phyloP scores from a whole-genome alignment of 345 rosid genomes.

The Syzygium aqueum region DNA sequence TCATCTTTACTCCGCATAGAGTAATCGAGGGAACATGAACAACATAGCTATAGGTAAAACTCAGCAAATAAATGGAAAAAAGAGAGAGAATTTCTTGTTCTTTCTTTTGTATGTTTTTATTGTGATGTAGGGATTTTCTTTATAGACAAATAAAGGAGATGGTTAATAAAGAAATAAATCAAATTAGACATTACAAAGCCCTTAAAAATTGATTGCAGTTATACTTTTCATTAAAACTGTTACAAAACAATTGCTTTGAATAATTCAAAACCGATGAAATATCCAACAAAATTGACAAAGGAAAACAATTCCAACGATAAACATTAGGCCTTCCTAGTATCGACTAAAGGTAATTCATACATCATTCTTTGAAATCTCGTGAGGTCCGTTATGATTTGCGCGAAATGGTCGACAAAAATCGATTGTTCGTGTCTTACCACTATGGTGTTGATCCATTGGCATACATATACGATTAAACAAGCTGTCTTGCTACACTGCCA shows the following conservation, averaged over 20 bases:
- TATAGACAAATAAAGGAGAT: background rate
- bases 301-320: background rate
- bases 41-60: background rate
- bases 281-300: background rate
- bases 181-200: background rate
- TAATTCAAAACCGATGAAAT: background rate
- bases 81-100: background rate
- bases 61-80: background rate
- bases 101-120: background rate
- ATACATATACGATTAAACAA: background rate
- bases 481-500: background rate
- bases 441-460: background rate
- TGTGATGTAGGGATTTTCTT: background rate
- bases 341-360: background rate
- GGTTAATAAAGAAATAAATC: background rate
- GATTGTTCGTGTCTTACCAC: background rate
- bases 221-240: accelerated
- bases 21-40: background rate
- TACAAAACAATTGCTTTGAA: background rate
- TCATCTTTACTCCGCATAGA: background rate
- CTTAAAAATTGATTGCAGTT: background rate
- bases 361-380: background rate
- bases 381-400: background rate
- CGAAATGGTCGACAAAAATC: background rate
- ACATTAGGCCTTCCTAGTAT: background rate